Conservation (phyloP, 1,284 basidiomycete genomes). For the Marasmius sp. region DNA sequence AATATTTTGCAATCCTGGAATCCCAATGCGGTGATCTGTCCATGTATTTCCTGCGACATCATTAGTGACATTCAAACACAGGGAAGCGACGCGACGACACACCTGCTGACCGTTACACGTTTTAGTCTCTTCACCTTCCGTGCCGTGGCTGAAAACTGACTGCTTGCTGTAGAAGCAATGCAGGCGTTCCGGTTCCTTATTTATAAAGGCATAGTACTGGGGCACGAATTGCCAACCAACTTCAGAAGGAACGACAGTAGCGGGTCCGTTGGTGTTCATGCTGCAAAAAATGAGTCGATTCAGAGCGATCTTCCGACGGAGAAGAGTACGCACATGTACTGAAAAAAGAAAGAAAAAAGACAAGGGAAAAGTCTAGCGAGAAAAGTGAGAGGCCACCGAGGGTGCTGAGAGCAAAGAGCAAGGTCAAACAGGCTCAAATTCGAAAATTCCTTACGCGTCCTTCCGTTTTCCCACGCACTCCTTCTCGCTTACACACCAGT, state of each 20-base stretch:
- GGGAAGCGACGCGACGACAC: background rate
- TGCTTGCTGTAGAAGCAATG: slow-evolving; percentile 99
- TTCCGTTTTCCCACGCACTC: slow-evolving; percentile 2
- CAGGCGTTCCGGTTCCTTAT: slow-evolving; percentile 94
- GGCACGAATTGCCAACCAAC: slow-evolving; percentile 98
- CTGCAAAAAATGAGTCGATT: slow-evolving; percentile 1
- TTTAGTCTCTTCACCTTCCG: slow-evolving; percentile 90
- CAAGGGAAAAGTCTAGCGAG: slow-evolving; percentile 5
- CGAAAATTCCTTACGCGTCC: slow-evolving; percentile 4
- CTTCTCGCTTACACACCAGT: background rate
- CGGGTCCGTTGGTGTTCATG: slow-evolving; percentile 28
- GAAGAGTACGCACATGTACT: background rate
- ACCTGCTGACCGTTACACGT: slow-evolving; percentile 94
- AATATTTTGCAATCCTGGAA: slow-evolving; percentile 98
- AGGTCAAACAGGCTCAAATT: slow-evolving; percentile 7
- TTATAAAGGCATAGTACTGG: slow-evolving; percentile 97
- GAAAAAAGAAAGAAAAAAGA: background rate
- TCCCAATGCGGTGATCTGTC: slow-evolving; percentile 90
- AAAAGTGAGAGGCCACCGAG: slow-evolving; percentile 1
- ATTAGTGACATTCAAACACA: slow-evolving; percentile 14
- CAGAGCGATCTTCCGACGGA: background rate
- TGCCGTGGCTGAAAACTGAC: slow-evolving; percentile 95
- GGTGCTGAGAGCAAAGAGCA: slow-evolving; percentile 2
- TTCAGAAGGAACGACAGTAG: slow-evolving; percentile 74
- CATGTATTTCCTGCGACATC: slow-evolving; percentile 86